Evolutionary conservation across 768 basidiomycete species (phyloP), one percentile per base, ranked within the genome.

Genomic region (Leccinum truebloodii): DNA sequence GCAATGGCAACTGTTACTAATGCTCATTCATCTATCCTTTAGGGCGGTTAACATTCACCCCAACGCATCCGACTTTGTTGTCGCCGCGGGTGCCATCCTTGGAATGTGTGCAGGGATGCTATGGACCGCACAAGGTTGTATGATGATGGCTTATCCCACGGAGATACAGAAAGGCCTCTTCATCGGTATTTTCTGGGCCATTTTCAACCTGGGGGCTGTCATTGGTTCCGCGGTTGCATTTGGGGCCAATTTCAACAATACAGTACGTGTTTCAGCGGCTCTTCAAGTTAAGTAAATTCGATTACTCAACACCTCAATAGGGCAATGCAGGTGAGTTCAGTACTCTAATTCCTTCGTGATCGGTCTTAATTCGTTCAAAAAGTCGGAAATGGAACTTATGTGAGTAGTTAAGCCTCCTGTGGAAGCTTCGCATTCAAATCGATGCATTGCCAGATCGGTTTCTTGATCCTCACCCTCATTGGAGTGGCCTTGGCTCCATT

Each of bases 51-150:
- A 91, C 64, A 88, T 92, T 37, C 88, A 92, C 65, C 78, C 81
- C 8, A 68, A 77, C 22, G 84, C 85, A 9, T 79, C 80, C 35
- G 77, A 76, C 32, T 93, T 92, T 69, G 84, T 89, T 49, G 84
- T 93, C 63, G 83, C 78, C 18, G 80, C 89, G 3, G 92, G 91
- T 20, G 87, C 87, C 41, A 67, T 90, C 58, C 84, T 92, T 18
- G 92, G 92, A 18, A 63, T 91, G 53, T 90, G 87, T 67, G 91
- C 83, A 14, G 83, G 80, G 16, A 68, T 94, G 49, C 76, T 93
- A 8, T 93, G 92, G 92, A 88, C 90, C 1, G 89, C 90, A 0
- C 91, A 94, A 67, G 92, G 90, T n/a, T 87, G 85, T 18, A 76
- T 94, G 60, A 92, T 93, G 86, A 75, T 94, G 73, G 84, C 89